A percentile compares a stretch with the other conserved stretches of the same genome.
Evolutionary conservation across 73 alveolate species (phyloP).

Genomic region (Paramecium pentaurelia): DNA sequence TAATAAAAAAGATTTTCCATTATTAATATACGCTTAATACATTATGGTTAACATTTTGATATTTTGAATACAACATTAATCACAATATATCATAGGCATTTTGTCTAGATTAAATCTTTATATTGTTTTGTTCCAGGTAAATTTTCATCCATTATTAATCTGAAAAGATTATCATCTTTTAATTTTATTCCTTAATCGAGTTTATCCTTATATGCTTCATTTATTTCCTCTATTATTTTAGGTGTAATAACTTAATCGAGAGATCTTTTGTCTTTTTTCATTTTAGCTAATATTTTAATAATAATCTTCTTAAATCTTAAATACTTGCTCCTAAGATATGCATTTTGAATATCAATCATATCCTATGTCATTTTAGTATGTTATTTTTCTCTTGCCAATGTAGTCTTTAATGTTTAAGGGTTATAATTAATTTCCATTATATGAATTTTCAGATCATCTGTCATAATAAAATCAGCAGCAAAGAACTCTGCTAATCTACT

Average conservation of each 20-base stretch:
- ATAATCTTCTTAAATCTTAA: constrained; percentile 2
- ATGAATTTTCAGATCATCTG: constrained; percentile 46
- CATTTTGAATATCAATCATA: constrained; percentile 30
- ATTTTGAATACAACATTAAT: not conserved
- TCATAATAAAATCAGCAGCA: constrained; percentile 53
- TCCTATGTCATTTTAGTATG: constrained; percentile 34
- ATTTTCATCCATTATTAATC: constrained; percentile 18
- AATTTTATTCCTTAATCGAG: constrained; percentile 10
- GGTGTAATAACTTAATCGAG: not conserved
- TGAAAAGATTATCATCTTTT: not conserved
- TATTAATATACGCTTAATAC: not conserved
- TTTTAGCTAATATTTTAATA: not conserved
- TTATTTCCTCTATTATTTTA: not conserved
- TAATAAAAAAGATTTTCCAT: no score
- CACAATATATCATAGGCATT: not conserved
- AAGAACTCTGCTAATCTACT: constrained; percentile 46
- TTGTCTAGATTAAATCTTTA: not conserved
- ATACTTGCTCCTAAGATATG: constrained; percentile 27
- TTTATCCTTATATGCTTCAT: not conserved
- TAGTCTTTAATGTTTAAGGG: constrained; percentile 42
- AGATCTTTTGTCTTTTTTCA: not conserved
- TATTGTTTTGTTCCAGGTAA: not conserved
- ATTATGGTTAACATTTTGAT: not conserved
- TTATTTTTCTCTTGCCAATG: not conserved
- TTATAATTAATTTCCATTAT: constrained; percentile 55